phyloP scores from a whole-genome alignment of 306 rosid species.

The Rosa rugosa region DNA sequence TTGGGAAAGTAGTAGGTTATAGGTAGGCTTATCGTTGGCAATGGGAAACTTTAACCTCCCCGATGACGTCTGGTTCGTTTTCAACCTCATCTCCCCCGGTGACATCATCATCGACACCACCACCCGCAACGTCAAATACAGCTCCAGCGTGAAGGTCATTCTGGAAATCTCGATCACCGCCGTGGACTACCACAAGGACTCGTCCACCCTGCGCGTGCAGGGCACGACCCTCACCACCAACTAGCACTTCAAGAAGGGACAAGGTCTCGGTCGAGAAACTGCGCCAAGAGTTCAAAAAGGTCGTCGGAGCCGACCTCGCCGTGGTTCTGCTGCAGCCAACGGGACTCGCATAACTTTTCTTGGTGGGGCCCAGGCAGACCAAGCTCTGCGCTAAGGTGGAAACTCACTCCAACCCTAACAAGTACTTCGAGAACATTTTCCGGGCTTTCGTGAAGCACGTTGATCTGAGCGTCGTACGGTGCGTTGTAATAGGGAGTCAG shows the following conservation, averaged over 20 bases:
- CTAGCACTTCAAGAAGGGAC: not conserved
- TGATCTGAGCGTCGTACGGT: not conserved
- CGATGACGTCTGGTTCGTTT: too few species aligned
- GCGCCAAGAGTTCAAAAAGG: not conserved
- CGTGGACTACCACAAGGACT: not conserved
- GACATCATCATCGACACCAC: too few species aligned
- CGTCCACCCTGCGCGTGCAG: not conserved
- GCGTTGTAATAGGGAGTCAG: not conserved
- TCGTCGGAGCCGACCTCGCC: not conserved
- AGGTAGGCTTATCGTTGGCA: not conserved
- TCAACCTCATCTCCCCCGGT: too few species aligned
- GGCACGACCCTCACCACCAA: not conserved
- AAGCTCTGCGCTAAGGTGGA: not conserved
- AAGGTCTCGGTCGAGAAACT: not conserved
- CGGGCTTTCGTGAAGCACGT: conserved; percentile 1
- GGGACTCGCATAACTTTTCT: not conserved
- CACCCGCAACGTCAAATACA: too few species aligned
- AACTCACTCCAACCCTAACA: not conserved
- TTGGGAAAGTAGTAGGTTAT: not conserved
- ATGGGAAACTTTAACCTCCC: not conserved
- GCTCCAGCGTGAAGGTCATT: too few species aligned
- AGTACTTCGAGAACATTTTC: not conserved
- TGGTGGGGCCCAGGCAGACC: not conserved
- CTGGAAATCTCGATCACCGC: too few species aligned
- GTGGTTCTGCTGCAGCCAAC: not conserved